A percentile compares a stretch with the other conserved stretches of the same genome.
phyloP scores from a whole-genome alignment of 2,329 filamentous ascomycete genomes.

The Podosphaera leucotricha region DNA sequence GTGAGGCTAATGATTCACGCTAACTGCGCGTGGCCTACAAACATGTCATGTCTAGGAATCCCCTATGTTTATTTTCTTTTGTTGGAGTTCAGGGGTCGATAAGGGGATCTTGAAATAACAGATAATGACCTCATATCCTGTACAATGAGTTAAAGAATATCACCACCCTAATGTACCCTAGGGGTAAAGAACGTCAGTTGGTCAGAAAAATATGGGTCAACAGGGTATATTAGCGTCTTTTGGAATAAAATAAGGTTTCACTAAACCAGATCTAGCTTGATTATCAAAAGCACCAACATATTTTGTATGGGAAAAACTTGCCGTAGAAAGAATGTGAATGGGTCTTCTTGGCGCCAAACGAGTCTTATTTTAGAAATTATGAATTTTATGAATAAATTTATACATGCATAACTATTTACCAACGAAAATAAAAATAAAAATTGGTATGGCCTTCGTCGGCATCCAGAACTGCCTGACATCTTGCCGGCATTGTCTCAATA shows the following conservation, averaged over 20 bases:
- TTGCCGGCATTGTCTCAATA: conserved; percentile 1
- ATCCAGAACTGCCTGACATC: conserved; percentile 2
- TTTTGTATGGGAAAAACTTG: neutral
- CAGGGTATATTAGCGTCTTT: neutral
- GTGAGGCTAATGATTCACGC: too few relatives aligned
- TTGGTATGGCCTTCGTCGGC: conserved; percentile 2
- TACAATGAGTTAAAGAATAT: too few relatives aligned
- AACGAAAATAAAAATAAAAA: neutral
- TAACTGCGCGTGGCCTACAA: too few relatives aligned
- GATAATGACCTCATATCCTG: too few relatives aligned
- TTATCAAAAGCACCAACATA: neutral
- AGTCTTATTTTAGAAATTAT: neutral
- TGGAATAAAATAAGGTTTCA: neutral
- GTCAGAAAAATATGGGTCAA: too few relatives aligned
- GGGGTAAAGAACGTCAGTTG: too few relatives aligned
- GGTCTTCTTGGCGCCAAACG: neutral
- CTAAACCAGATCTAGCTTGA: neutral
- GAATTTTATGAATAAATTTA: neutral
- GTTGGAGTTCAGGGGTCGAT: too few relatives aligned
- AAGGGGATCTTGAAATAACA: too few relatives aligned
- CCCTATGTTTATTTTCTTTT: too few relatives aligned
- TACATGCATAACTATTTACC: neutral
- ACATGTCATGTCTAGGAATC: too few relatives aligned
- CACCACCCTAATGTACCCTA: too few relatives aligned
- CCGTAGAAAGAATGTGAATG: neutral